A percentile compares a stretch with the other conserved stretches of the same genome.
Evolutionary conservation across 2,329 filamentous ascomycete genomes (phyloP).

Genomic region (Xylariomycetidae sp.): DNA sequence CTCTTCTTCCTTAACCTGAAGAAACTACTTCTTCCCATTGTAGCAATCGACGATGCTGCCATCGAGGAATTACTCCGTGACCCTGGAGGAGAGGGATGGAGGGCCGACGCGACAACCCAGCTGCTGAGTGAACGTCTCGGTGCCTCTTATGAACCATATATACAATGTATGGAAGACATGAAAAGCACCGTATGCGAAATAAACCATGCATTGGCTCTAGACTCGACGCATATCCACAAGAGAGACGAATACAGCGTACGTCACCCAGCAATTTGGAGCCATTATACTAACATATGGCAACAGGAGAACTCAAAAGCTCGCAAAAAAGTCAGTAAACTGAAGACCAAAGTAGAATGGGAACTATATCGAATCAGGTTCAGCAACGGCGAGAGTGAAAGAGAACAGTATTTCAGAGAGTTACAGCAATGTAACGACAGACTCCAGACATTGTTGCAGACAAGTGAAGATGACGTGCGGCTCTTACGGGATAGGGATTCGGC

Average conservation of each 20-base stretch:
- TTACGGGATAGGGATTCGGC: background rate
- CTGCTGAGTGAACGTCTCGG: constrained; percentile 4
- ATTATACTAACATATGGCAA: background rate
- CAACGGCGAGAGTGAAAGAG: constrained; percentile 2
- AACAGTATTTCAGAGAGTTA: constrained; percentile 1
- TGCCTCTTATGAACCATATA: constrained; percentile 3
- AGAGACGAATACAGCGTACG: constrained; percentile 3
- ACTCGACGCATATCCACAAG: no score
- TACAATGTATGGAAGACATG: constrained; percentile 3
- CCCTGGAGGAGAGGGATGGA: constrained; percentile 5
- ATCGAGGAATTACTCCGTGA: constrained; percentile 13
- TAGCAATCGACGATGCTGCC: constrained; percentile 11
- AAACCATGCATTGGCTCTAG: constrained; percentile 6
- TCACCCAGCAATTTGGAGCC: constrained; percentile 2
- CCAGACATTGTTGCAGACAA: constrained; percentile 4
- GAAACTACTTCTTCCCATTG: constrained; percentile 16
- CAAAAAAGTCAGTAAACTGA: background rate
- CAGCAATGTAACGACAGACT: constrained; percentile 4
- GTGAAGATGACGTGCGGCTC: constrained; percentile 1
- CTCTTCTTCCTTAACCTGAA: constrained; percentile 12
- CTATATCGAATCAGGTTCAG: constrained; percentile 4
- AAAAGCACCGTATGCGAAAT: no score
- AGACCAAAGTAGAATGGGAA: constrained; percentile 4
- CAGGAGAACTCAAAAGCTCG: background rate
- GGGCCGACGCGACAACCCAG: background rate